A percentile compares a stretch with the other conserved stretches of the same genome.
These are phyloP conservation scores for Cladosporium sp. DNA, from an alignment of 2,329 filamentous ascomycete genomes.

Conservation along the genomic window DNA sequence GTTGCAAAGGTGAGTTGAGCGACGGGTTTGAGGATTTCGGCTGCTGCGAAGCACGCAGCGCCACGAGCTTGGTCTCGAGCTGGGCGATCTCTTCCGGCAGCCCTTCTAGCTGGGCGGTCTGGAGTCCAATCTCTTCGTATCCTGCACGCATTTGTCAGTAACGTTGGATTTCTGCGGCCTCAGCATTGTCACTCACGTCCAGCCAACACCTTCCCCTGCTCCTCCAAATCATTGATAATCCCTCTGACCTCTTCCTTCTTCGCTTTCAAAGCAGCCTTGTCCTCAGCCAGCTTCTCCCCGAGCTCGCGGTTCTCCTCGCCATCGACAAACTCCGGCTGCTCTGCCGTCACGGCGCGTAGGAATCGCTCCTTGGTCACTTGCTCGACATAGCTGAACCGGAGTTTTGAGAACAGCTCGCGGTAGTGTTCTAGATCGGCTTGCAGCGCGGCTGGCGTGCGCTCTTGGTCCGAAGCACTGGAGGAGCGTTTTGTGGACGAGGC, in stretches of 20 bases:
- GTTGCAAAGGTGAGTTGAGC: constrained; percentile 38
- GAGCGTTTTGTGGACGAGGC: constrained; percentile 44
- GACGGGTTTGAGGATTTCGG: constrained; percentile 31
- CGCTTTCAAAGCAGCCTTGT: constrained; percentile 70
- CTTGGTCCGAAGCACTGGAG: constrained; percentile 68
- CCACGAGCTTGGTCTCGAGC: constrained; percentile 45
- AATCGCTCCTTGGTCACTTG: constrained; percentile 99
- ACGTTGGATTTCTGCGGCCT: not conserved
- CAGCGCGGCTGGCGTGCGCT: constrained; percentile 66
- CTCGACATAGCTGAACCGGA: constrained; percentile 95
- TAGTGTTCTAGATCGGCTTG: constrained; percentile 84
- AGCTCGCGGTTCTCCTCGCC: constrained; percentile 74
- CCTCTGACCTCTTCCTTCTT: constrained; percentile 73
- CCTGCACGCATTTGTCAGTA: constrained; percentile 28
- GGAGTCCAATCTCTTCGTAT: constrained; percentile 49
- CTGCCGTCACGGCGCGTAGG: constrained; percentile 82
- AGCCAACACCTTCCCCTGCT: constrained; percentile 52
- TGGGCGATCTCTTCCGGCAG: constrained; percentile 48
- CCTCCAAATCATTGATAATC: constrained; percentile 67
- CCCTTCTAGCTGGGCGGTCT: constrained; percentile 44
- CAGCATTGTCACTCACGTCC: constrained; percentile 35
- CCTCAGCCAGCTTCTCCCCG: constrained; percentile 60
- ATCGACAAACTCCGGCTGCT: constrained; percentile 79
- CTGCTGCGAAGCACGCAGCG: constrained; percentile 35
- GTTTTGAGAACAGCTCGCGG: constrained; percentile 89